These are phyloP conservation scores for Ascodesmis nigricans DNA, from an alignment of 495 filamentous ascomycete genomes.

Conservation along the genomic window DNA sequence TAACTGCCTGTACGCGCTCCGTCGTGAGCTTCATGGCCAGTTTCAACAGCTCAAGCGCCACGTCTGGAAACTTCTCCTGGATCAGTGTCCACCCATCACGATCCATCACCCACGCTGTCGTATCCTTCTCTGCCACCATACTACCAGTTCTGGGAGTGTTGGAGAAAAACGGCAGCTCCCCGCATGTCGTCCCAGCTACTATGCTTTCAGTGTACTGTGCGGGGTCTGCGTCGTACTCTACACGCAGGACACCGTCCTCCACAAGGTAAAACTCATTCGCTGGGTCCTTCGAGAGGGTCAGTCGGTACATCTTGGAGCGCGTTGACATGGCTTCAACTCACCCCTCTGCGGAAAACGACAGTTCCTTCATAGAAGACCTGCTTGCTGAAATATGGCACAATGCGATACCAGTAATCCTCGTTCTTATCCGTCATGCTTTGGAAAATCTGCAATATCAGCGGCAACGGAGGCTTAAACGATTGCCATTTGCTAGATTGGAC, in stretches of 20 bases:
- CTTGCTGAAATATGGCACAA: constrained; percentile 45
- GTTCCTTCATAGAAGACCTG: constrained; percentile 42
- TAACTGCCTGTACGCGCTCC: constrained; percentile 38
- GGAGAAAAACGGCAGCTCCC: constrained; percentile 87
- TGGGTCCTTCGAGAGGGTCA: constrained; percentile 14
- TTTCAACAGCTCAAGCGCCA: constrained; percentile 64
- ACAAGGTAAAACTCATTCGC: constrained; percentile 68
- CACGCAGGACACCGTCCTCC: constrained; percentile 68
- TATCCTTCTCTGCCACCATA: constrained; percentile 58
- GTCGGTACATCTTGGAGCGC: constrained; percentile 7
- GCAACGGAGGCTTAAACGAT: constrained; percentile 67
- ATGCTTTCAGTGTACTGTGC: constrained; percentile 78
- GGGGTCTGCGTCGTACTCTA: constrained; percentile 75
- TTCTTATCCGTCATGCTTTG: constrained; percentile 58
- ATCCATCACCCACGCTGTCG: constrained; percentile 62
- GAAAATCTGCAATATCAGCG: constrained; percentile 82
- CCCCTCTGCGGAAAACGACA: constrained; percentile 54
- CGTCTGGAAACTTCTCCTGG: constrained; percentile 44
- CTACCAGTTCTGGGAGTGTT: constrained; percentile 72
- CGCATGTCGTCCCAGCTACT: constrained; percentile 76
- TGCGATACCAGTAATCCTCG: constrained; percentile 86
- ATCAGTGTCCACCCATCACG: constrained; percentile 44
- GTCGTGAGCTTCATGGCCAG: constrained; percentile 43
- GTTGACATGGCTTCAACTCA: constrained; percentile 19
- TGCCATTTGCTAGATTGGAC: constrained; percentile 42